Percentiles rank a stretch among this genome's conserved stretches.
Conservation (phyloP, 495 filamentous ascomycete genomes). For the Neurospora sp. region DNA sequence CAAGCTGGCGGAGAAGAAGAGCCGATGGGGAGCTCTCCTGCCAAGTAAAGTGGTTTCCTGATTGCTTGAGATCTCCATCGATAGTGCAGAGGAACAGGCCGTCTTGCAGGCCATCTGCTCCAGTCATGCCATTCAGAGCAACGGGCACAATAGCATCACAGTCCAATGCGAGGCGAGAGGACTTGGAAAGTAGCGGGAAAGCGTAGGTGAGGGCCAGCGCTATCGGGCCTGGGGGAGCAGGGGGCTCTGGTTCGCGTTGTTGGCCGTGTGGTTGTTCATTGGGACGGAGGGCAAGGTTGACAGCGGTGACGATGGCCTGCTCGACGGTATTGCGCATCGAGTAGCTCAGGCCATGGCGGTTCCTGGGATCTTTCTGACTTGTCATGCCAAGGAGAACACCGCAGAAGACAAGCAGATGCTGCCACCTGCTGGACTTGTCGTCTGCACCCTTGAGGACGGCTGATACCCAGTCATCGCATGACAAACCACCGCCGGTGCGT, state of each 20-base stretch:
- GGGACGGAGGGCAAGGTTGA: constrained; percentile 55
- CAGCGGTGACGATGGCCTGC: constrained; percentile 63
- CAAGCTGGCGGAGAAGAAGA: constrained; percentile 42
- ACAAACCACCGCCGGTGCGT: constrained; percentile 38
- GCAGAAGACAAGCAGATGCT: constrained; percentile 70
- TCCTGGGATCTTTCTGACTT: constrained; percentile 41
- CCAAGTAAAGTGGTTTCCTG: constrained; percentile 64
- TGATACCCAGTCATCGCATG: constrained; percentile 68
- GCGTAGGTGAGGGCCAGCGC: constrained; percentile 67
- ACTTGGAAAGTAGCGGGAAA: constrained; percentile 62
- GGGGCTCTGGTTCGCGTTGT: constrained; percentile 31
- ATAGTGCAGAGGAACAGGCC: constrained; percentile 74
- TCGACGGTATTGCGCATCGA: constrained; percentile 63
- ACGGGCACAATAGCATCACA: constrained; percentile 68
- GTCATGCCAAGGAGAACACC: constrained; percentile 72
- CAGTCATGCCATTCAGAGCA: constrained; percentile 55
- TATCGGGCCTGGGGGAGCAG: constrained; percentile 49
- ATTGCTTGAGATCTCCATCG: constrained; percentile 60
- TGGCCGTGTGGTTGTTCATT: constrained; percentile 16
- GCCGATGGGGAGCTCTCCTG: constrained; percentile 49
- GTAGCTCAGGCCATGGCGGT: constrained; percentile 50
- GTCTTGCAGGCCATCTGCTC: constrained; percentile 63
- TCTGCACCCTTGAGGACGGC: constrained; percentile 78
- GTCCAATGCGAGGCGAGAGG: constrained; percentile 45
- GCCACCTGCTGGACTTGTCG: constrained; percentile 75